Base-by-base conservation (phyloP, 208 protist species). In the Blastocrithidia nonstop region DNA sequence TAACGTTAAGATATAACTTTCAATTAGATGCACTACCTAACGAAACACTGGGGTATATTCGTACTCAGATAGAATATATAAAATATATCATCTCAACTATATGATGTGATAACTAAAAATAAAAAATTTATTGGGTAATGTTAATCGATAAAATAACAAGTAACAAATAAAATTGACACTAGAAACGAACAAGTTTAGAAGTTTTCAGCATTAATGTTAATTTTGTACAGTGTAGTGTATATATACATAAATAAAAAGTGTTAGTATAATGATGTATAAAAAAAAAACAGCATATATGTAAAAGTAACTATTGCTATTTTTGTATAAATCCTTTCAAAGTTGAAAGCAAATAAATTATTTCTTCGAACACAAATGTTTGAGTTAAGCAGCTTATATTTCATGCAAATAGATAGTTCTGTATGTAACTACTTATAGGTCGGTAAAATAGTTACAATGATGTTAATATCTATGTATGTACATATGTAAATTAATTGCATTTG, bases 291-390 rank as follows among this genome's bases (percentile, higher is more conserved):
- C 31, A 7, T 42, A 40, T 45, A 44, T 25, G 26, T 32, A 45
- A n/a, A 38, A 47, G n/a, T 16, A 3, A 42, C n/a, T 42, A 3
- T 15, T n/a, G n/a, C 5, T 11, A 22, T 29, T 1, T 29, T 4
- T 23, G 31, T 21, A 47, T 9, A 22, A 47, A 17, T 3, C 9
- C 1, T 38, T 47, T 15, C 1, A 0, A 38, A 21, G 1, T n/a
- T 1, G 4, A 33, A 25, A 39, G 25, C 45, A 27, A 33, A 45
- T 41, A 19, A 39, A 1, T 0, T 22, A 32, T 19, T 24, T 25
- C 6, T 19, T 16, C 35, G 0, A 46, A 61, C 27, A 23, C 31
- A 39, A 37, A 56, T 51, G 0, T 19, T n/a, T n/a, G n/a, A n/a
- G n/a, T n/a, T n/a, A n/a, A n/a, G n/a, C n/a, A n/a, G n/a, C n/a